These are phyloP conservation scores for Talaromyces sp. DNA, from an alignment of 2,329 filamentous ascomycete genomes.

Conservation along the genomic window DNA sequence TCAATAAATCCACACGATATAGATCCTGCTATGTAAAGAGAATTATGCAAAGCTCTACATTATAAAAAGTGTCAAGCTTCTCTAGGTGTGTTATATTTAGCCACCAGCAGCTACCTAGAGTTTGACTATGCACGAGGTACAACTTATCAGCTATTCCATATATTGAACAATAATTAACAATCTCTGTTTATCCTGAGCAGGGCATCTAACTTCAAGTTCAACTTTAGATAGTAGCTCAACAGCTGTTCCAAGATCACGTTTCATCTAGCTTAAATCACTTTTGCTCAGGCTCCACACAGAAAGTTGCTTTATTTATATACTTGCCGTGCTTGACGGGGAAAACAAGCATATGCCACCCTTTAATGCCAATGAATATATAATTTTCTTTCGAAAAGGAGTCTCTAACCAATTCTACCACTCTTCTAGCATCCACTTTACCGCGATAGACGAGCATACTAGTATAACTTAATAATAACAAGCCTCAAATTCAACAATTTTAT, in stretches of 20 bases:
- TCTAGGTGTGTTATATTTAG: constrained; percentile 8
- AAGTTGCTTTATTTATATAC: constrained; percentile 11
- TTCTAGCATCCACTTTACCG: constrained; percentile 9
- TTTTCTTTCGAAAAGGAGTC: constrained; percentile 7
- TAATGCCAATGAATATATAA: constrained; percentile 12
- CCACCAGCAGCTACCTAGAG: constrained; percentile 2
- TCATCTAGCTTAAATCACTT: constrained; percentile 13
- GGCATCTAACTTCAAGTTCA: constrained; percentile 2
- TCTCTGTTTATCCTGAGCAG: constrained; percentile 6
- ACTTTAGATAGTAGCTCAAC: constrained; percentile 2
- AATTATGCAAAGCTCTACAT: constrained; percentile 6
- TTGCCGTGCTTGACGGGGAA: constrained; percentile 14
- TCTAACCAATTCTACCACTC: constrained; percentile 7
- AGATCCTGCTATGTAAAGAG: constrained; percentile 11
- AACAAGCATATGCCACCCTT: constrained; percentile 12
- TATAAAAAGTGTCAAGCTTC: constrained; percentile 8
- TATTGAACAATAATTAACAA: background rate
- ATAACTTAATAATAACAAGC: constrained; percentile 1
- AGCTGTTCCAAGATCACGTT: constrained; percentile 15
- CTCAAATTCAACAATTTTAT: constrained; percentile 7
- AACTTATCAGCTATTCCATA: background rate
- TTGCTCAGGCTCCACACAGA: constrained; percentile 10
- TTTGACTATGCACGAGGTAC: constrained; percentile 6
- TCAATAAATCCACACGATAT: constrained; percentile 14
- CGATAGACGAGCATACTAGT: constrained; percentile 13